Conservation (phyloP, 495 filamentous ascomycete species). For the Penicillium goetzii region DNA sequence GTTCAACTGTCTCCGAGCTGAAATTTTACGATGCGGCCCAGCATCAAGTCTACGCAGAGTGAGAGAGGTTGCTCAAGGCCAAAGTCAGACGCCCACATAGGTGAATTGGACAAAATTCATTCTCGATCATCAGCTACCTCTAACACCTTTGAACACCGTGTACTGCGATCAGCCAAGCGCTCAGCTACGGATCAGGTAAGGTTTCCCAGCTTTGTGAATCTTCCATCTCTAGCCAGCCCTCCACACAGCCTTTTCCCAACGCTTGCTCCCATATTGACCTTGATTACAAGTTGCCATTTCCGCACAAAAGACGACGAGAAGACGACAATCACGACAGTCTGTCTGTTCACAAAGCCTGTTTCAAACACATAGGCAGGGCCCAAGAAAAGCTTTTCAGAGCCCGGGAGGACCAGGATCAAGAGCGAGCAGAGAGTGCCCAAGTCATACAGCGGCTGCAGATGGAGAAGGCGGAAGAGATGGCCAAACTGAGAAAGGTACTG, state of each 20-base stretch:
- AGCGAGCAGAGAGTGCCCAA: background rate
- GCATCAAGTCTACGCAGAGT: slow-evolving; percentile 2
- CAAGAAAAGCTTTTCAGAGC: background rate
- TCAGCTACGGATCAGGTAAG: slow-evolving; percentile 1
- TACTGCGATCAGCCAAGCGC: slow-evolving; percentile 4
- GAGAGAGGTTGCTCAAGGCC: background rate
- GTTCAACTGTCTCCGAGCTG: background rate
- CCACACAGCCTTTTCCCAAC: background rate
- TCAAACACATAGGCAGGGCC: background rate
- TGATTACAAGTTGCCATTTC: background rate
- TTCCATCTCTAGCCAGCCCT: background rate
- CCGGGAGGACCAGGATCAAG: slow-evolving; percentile 3
- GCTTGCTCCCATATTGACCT: background rate
- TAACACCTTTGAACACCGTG: background rate
- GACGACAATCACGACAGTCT: background rate
- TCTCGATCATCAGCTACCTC: background rate
- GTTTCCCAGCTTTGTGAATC: background rate
- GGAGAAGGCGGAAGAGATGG: slow-evolving; percentile 6
- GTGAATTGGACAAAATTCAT: background rate
- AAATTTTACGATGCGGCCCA: slow-evolving; percentile 1
- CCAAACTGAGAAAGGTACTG: slow-evolving; percentile 2
- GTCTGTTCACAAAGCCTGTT: background rate
- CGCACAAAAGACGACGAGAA: slow-evolving; percentile 1
- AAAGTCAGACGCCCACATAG: background rate
- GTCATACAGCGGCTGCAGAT: background rate